Base-by-base conservation (phyloP, 2,329 filamentous ascomycete species). In the Exophiala phaeomuriformis region DNA sequence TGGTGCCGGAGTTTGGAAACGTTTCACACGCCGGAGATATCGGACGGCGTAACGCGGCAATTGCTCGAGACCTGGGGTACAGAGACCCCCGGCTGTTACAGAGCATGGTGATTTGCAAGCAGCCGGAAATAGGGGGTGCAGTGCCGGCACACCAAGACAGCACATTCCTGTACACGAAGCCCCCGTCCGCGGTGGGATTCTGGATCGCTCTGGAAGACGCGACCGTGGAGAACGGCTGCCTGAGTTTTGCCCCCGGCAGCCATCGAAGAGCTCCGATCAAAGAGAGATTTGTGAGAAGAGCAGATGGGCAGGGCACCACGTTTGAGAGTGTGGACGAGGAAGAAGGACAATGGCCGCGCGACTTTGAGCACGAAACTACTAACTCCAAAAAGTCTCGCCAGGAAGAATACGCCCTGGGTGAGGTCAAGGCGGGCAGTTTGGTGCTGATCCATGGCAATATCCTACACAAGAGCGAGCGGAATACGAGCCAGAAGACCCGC, bases 31-130 rank as follows among this genome's bases (percentile, higher is more conserved):
- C 78, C 8, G 67, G 60, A 1, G 47, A 51, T 66, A 12, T 68
- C 55, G 49, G 63, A 49, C 31, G 69, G 36, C 69, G 68, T 54
- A 85, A 81, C 68, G 77, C 69, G 0, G 80, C 77, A 3, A 82
- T 95, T 9, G 89, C 90, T 1, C 73, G 75, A 42, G 78, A 78
- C 5, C 76, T 95, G 7, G 85, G 85, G 2, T 95, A 90, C 73
- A 64, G 62, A 3, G 88, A 95, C 68, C 88, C 90, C 1, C 76
- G 85, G 19, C 77, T 85, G 3, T 76, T 98, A 49, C 93, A 98
- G 75, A 93, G 86, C 68, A 98, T 98, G 93, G 79, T 97, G 30
- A 97, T 98, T 64, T 96, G 90, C 80, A 98, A 98, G 71, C 91
- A 96, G 72, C 90, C 93, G 27, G 88, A 94, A 71, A 96, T 97